Base-by-base conservation (phyloP, 1,284 basidiomycete genomes). In the Amylostereum chailletii region DNA sequence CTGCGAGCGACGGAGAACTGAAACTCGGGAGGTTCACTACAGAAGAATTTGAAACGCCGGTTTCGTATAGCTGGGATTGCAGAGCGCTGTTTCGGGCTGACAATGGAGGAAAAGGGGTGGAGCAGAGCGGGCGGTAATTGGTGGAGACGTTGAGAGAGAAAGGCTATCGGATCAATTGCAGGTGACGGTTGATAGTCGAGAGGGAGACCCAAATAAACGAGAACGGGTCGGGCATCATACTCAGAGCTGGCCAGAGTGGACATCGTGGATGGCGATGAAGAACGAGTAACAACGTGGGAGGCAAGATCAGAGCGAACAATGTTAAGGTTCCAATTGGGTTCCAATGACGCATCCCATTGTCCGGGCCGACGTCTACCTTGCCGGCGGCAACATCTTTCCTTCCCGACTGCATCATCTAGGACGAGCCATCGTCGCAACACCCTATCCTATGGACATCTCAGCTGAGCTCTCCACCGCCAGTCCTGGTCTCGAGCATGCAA, bases 101-200 rank as follows among this genome's bases (percentile, higher is more conserved):
- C 83, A 45, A 76, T 64, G n/a, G 62, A 57, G n/a, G 81, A 79
- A 65, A 85, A 88, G 36, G 70, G 68, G 5, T 59, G 52, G 11
- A 79, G 66, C 19, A 88, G 63, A 59, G 88, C 74, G 5, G 81
- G 81, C n/a, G 86, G 87, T 4, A 90, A 74, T 45, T 80, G 64
- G 40, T 68, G 64, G 11, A 90, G 56, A 65, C 88, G 74, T 53
- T 65, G 70, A 7, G 58, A 62, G 48, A 90, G 71, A 62, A 90
- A 90, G 4, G 71, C 64, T 46, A 86, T 67, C 1, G 86, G 80
- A 6, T 73, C 67, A n/a, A 60, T 54, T 26, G 66, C 60, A n/a
- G 86, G 87, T 9, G 72, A 76, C 0, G 85, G 86, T 29, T 63
- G 59, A 58, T 84, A 80, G 53, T 75, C 70, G 0, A 60, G 52